phyloP scores from a whole-genome alignment of 495 filamentous ascomycete species.

The Penicillium cinerascens region DNA sequence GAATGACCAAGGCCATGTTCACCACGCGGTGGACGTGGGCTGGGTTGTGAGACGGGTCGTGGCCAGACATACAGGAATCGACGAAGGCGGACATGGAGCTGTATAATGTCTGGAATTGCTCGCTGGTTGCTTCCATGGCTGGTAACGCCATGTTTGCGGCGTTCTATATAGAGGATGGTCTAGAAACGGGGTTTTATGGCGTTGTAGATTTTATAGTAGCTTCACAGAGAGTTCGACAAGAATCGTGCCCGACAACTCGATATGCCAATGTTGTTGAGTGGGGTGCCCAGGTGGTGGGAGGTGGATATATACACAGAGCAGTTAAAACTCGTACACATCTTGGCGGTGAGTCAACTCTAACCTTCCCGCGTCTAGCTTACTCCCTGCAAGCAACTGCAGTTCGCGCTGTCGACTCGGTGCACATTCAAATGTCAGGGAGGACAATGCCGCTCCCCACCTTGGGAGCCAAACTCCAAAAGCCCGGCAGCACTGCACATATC shows the following conservation, averaged over 20 bases:
- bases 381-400: neutral
- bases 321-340: neutral
- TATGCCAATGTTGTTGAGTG: neutral
- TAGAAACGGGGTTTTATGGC: neutral
- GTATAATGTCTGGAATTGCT: slow-evolving; percentile 37
- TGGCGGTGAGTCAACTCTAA: neutral
- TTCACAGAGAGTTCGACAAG: neutral
- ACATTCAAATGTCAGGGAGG: slow-evolving; percentile 2
- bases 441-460: neutral
- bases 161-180: neutral
- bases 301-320: neutral
- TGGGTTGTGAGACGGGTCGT: slow-evolving; percentile 86
- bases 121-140: slow-evolving; percentile 12
- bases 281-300: neutral
- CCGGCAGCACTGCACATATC: neutral
- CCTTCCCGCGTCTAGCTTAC: neutral
- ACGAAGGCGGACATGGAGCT: slow-evolving; percentile 54
- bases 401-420: neutral
- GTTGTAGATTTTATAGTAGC: neutral
- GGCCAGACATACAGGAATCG: slow-evolving; percentile 68
- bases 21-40: slow-evolving; percentile 78
- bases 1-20: slow-evolving; percentile 60
- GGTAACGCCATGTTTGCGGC: neutral
- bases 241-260: neutral
- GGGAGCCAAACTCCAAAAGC: no score